Conservation (phyloP, 148 eudicot genomes). For the Chenopodium album region DNA sequence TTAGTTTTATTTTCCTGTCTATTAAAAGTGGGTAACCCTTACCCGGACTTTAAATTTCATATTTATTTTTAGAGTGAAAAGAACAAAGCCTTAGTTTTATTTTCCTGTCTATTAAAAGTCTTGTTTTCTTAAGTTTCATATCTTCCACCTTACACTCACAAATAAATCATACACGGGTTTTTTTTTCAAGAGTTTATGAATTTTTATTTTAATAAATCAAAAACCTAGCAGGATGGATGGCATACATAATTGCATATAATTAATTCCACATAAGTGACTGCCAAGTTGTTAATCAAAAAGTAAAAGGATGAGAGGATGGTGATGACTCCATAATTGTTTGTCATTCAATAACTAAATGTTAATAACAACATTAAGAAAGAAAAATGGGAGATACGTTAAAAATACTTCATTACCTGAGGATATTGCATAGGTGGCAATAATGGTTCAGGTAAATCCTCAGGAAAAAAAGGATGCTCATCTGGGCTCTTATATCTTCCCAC, state of each 20-base stretch:
- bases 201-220: neutral
- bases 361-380: slow-evolving; percentile 1
- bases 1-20: neutral
- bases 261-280: neutral
- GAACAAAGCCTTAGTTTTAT: neutral
- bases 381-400: neutral
- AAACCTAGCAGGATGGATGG: neutral
- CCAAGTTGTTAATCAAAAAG: neutral
- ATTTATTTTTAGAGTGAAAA: neutral
- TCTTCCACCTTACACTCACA: neutral
- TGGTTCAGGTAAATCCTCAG: slow-evolving; percentile 67
- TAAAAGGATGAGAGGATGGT: neutral
- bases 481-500: slow-evolving; percentile 90
- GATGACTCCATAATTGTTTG: neutral
- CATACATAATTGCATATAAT: neutral
- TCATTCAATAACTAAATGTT: neutral
- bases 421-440: slow-evolving; percentile 76
- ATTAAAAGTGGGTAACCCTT: neutral
- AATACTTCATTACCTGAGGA: slow-evolving; percentile 55
- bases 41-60: neutral
- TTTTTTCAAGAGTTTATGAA: neutral
- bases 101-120: no score
- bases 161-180: neutral
- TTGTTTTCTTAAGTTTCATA: no score
- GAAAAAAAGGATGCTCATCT: slow-evolving; percentile 95